Base-by-base conservation (phyloP, 257 asterid species). In the Solanum gandarillasii region DNA sequence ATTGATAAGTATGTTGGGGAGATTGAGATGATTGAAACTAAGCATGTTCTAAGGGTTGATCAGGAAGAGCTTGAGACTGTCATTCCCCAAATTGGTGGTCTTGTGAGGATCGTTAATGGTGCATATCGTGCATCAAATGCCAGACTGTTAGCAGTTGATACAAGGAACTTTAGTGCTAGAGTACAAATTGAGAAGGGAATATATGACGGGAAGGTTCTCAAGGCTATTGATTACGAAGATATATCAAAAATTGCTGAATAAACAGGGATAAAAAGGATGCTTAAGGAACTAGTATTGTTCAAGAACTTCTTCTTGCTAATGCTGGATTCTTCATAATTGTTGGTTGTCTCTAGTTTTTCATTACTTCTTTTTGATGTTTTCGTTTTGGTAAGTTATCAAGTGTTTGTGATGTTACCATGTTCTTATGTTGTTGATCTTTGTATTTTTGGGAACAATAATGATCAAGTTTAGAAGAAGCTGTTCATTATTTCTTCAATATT, bases 51-150 rank as follows among this genome's bases (percentile, higher is more conserved):
- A 92, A 92, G 98, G 87, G 93, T 97, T 88, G 99, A 97, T 93
- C 98, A 97, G 88, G 96, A 89, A 88, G 99, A 97, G 93, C 95
- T 97, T 58, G 98, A 97, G 94, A 97, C 98, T 0, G 99, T 97
- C 90, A 92, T 95, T 86, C 98, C 99, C 9, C 99, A 97, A 92
- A 94, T 94, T 52, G 99, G 99, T 5, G 98, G 98, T 21, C 95
- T 93, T 88, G 97, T 96, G 83, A 94, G 88, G 92, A 94, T 96
- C 55, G 98, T 95, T 68, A 96, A 96, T 60, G 99, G 99, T 90
- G 98, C 98, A 0, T 96, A 95, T 87, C 96, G 98, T 11, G 98
- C 97, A 71, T 94, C 95, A 88, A 90, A 89, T 86, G 98, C 98
- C 1, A 94, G 92, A 92, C 87, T 95, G 91, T 85, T 95, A 14